These are phyloP conservation scores for Pseudoscleropodium purum DNA, from an alignment of 225 moss, liverwort and hornwort species.

Conservation along the genomic window DNA sequence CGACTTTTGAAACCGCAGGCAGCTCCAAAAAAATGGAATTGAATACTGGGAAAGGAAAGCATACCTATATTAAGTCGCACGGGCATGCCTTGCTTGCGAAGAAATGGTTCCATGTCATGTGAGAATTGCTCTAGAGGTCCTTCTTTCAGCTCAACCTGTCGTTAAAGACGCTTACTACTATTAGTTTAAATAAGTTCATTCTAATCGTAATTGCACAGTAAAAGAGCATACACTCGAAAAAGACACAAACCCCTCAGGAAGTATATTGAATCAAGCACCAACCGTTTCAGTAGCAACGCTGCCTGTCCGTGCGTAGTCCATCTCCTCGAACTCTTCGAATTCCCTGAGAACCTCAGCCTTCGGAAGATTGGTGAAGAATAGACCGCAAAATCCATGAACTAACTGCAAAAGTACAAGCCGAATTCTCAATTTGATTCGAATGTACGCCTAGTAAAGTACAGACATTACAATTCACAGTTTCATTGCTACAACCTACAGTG, in stretches of 20 bases:
- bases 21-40: not conserved
- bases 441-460: not conserved
- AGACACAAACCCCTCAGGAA: not conserved
- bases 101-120: conserved; percentile 97
- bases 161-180: not conserved
- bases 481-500: not conserved
- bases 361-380: conserved; percentile 73
- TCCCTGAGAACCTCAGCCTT: conserved; percentile 61
- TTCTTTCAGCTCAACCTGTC: conserved; percentile 80
- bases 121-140: conserved; percentile 89
- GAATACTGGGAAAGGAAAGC: not conserved
- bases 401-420: conserved; percentile 25
- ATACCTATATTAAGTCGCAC: conserved; percentile 83
- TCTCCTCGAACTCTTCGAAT: conserved; percentile 75
- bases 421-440: not conserved
- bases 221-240: not conserved
- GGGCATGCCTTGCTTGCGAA: conserved; percentile 97
- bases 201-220: not conserved
- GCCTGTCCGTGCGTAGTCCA: conserved; percentile 83
- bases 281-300: conserved; percentile 83
- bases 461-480: not conserved
- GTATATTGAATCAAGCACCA: not conserved
- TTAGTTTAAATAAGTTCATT: not conserved
- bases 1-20: not conserved
- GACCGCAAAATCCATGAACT: conserved; percentile 69